phyloP scores from a whole-genome alignment of 2,329 filamentous ascomycete genomes.

The Phaeomoniella chlamydospora region DNA sequence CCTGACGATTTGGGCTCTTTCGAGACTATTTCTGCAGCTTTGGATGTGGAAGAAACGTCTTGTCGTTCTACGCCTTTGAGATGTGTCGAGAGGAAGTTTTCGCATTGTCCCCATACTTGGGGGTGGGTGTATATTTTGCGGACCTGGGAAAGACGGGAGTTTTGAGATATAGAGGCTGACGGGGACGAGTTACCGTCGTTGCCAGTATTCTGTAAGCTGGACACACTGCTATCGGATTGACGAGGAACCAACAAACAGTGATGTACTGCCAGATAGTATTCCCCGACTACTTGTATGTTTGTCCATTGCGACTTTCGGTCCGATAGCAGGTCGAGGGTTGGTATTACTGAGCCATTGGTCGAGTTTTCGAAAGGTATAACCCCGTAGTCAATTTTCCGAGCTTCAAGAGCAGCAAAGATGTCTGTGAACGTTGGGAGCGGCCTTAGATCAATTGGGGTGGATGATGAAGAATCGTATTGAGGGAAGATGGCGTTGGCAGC shows the following conservation, averaged over 20 bases:
- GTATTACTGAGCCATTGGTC: conserved; percentile 81
- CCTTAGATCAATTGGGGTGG: conserved; percentile 16
- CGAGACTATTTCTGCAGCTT: conserved; percentile 62
- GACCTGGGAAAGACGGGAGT: conserved; percentile 39
- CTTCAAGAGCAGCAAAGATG: conserved; percentile 67
- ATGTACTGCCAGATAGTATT: conserved; percentile 75
- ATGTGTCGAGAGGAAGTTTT: conserved; percentile 53
- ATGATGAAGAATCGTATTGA: background rate
- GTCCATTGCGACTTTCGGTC: conserved; percentile 51
- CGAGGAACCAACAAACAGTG: conserved; percentile 60
- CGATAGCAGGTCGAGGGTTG: conserved; percentile 78
- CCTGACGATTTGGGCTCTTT: conserved; percentile 27
- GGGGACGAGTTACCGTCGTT: conserved; percentile 4
- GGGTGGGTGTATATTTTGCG: conserved; percentile 80
- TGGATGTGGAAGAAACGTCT: conserved; percentile 74
- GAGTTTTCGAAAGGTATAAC: conserved; percentile 95
- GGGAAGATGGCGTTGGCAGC: conserved; percentile 7
- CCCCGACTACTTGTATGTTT: conserved; percentile 63
- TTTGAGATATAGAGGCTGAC: background rate
- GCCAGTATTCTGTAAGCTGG: conserved; percentile 6
- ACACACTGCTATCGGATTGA: conserved; percentile 2
- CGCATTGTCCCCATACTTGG: conserved; percentile 89
- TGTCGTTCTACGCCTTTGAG: conserved; percentile 52
- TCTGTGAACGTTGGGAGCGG: conserved; percentile 35
- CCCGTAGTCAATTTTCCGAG: conserved; percentile 49